Conservation (phyloP, 2,329 filamentous ascomycete species). For the Paracoccidioides brasiliensis region DNA sequence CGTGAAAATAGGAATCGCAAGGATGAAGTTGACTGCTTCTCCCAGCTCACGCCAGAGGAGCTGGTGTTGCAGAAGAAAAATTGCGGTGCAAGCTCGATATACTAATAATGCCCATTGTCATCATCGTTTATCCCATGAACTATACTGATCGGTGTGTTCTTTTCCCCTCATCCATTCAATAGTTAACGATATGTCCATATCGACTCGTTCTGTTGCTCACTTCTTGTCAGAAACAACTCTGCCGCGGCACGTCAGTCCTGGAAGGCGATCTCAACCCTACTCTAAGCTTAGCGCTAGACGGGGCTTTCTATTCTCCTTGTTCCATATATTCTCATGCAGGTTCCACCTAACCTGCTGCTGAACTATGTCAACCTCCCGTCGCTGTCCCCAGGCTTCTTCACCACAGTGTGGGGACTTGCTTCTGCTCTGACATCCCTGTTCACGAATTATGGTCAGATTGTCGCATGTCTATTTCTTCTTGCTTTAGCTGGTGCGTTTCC, state of each 20-base stretch:
- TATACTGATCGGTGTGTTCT: conserved; percentile 30
- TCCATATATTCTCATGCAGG: conserved; percentile 34
- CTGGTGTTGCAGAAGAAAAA: conserved; percentile 26
- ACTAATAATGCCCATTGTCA: conserved; percentile 29
- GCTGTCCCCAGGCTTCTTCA: conserved; percentile 34
- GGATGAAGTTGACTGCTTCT: background rate
- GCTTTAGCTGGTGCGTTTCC: conserved; percentile 24
- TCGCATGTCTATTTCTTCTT: conserved; percentile 35
- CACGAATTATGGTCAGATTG: conserved; percentile 29
- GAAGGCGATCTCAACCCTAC: conserved; percentile 25
- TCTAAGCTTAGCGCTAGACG: conserved; percentile 26
- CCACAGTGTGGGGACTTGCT: conserved; percentile 34
- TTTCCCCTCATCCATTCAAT: background rate
- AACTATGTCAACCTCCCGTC: conserved; percentile 32
- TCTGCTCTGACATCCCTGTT: conserved; percentile 34
- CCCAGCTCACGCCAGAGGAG: conserved; percentile 18
- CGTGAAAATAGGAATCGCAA: background rate
- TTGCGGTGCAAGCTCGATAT: conserved; percentile 26
- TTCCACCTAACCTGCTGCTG: conserved; percentile 35
- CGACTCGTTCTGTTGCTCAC: background rate
- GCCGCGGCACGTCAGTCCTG: conserved; percentile 32
- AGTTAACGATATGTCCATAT: background rate
- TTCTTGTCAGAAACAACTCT: conserved; percentile 31
- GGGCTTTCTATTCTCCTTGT: conserved; percentile 34
- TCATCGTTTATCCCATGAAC: conserved; percentile 33